Percentiles rank a stretch among this genome's conserved stretches.
These are phyloP conservation scores for Boletus eberwhitei DNA, from an alignment of 768 basidiomycete species.

Conservation along the genomic window DNA sequence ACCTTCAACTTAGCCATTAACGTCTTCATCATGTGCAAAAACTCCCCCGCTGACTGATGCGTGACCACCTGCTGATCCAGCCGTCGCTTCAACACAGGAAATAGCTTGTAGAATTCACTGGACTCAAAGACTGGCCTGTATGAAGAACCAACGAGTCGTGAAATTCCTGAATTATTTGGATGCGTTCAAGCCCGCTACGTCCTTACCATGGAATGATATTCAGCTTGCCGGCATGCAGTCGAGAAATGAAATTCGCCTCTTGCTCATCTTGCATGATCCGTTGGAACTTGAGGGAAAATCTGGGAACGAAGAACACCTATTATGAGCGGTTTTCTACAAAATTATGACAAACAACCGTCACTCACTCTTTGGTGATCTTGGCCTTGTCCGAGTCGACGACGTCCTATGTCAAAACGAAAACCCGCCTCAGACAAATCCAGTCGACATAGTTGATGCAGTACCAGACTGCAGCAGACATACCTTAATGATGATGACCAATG, in stretches of 20 bases:
- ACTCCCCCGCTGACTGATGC: slow-evolving; percentile 50
- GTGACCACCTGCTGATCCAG: slow-evolving; percentile 49
- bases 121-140: slow-evolving; percentile 57
- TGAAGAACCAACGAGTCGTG: background rate
- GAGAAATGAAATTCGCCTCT: slow-evolving; percentile 59
- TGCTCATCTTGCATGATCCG: slow-evolving; percentile 63
- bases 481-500: slow-evolving; percentile 62
- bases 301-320: slow-evolving; percentile 11
- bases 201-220: slow-evolving; percentile 56
- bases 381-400: slow-evolving; percentile 59
- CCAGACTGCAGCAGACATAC: slow-evolving; percentile 17
- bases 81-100: slow-evolving; percentile 42
- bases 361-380: slow-evolving; percentile 59
- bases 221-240: slow-evolving; percentile 52
- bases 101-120: slow-evolving; percentile 55
- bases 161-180: background rate
- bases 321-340: background rate
- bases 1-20: slow-evolving; percentile 72
- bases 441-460: background rate
- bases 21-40: slow-evolving; percentile 55
- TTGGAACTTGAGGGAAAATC: slow-evolving; percentile 56
- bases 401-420: slow-evolving; percentile 39
- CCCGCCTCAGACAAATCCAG: background rate
- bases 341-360: background rate
- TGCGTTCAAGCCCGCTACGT: background rate